Evolutionary conservation across 768 basidiomycete genomes (phyloP).

Genomic region (Trametes punicea): DNA sequence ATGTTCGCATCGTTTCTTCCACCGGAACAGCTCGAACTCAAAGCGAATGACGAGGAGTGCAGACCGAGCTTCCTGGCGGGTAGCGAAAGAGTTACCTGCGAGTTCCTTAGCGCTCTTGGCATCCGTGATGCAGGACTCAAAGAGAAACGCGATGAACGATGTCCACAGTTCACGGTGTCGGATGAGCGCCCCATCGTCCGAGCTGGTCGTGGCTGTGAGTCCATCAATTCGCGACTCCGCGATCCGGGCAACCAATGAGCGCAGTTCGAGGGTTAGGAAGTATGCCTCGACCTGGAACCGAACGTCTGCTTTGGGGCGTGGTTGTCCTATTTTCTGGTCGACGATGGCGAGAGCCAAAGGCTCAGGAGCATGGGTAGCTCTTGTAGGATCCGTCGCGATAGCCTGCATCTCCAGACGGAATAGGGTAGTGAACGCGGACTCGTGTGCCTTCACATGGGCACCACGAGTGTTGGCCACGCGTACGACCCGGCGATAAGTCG

Average conservation of each 20-base stretch:
- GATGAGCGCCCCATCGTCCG: not conserved
- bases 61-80: slow-evolving; percentile 28
- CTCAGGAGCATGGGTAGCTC: slow-evolving; percentile 26
- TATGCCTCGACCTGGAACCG: slow-evolving; percentile 35
- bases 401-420: slow-evolving; percentile 30
- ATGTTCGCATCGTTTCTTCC: slow-evolving; percentile 18
- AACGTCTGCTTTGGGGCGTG: slow-evolving; percentile 34
- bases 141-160: slow-evolving; percentile 25
- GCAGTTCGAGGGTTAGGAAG: slow-evolving; percentile 34
- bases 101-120: slow-evolving; percentile 24
- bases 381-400: slow-evolving; percentile 19
- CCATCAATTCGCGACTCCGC: slow-evolving; percentile 27
- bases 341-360: slow-evolving; percentile 29
- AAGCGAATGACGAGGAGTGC: slow-evolving; percentile 23
- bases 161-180: slow-evolving; percentile 22
- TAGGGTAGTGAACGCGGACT: slow-evolving; percentile 32
- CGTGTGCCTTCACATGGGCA: slow-evolving; percentile 34
- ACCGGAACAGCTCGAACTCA: slow-evolving; percentile 29
- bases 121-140: slow-evolving; percentile 27
- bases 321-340: slow-evolving; percentile 31
- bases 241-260: slow-evolving; percentile 31
- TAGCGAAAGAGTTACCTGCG: slow-evolving; percentile 27
- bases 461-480: slow-evolving; percentile 27
- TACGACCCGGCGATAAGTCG: slow-evolving; percentile 25
- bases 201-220: not conserved